Evolutionary conservation across 179 eudicot genomes (phyloP).

Genomic region (Spergularia azorica): DNA sequence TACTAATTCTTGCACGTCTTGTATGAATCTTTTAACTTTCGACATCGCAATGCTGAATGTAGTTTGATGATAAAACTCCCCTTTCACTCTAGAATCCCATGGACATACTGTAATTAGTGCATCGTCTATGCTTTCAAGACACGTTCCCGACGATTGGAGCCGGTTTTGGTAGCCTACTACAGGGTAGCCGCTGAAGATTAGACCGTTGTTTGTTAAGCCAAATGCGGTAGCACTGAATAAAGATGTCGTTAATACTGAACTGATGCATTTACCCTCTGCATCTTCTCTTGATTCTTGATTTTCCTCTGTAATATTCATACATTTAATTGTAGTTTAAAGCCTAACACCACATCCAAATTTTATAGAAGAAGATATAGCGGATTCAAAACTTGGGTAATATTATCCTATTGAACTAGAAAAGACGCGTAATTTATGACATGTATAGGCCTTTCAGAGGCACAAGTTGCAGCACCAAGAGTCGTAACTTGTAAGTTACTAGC

Average conservation of each 20-base stretch:
- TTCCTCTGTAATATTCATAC: constrained; percentile 43
- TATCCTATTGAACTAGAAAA: too few species aligned
- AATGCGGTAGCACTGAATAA: constrained; percentile 37
- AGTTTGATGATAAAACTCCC: constrained; percentile 51
- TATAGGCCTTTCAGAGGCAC: too few species aligned
- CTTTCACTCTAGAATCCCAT: constrained; percentile 64
- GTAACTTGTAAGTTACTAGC: too few species aligned
- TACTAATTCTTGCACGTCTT: constrained; percentile 58
- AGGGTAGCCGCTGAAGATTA: constrained; percentile 55
- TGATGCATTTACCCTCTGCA: constrained; percentile 47
- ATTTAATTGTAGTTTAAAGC: not conserved
- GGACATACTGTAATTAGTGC: constrained; percentile 47
- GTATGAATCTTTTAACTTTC: constrained; percentile 53
- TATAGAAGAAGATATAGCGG: too few species aligned
- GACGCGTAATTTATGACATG: too few species aligned
- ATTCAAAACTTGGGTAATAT: too few species aligned
- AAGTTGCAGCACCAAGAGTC: too few species aligned
- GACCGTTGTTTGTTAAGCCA: constrained; percentile 66
- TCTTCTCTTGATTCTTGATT: constrained; percentile 41
- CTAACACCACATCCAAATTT: too few species aligned
- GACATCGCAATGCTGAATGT: constrained; percentile 54
- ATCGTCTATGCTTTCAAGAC: constrained; percentile 46
- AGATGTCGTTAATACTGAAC: constrained; percentile 28
- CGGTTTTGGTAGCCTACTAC: constrained; percentile 63
- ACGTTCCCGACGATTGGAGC: constrained; percentile 67